These are phyloP conservation scores for Moesziomyces parantarcticus DNA, from an alignment of 1,284 basidiomycete genomes.

Conservation along the genomic window DNA sequence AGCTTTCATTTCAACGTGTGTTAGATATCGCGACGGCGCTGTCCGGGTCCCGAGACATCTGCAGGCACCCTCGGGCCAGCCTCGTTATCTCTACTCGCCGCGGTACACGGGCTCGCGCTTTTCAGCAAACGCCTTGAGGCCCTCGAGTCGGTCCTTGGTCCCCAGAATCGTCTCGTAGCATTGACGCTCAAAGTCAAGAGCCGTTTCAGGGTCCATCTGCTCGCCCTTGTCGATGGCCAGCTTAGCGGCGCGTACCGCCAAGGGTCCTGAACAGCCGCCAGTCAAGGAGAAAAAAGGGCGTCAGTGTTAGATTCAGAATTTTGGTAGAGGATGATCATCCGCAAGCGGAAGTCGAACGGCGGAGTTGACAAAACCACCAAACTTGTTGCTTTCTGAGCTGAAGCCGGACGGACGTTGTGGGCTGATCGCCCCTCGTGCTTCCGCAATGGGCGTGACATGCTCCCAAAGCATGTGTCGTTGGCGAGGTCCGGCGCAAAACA, in stretches of 20 bases:
- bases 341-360: background rate
- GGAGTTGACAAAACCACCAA: slow-evolving; percentile 11
- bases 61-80: background rate
- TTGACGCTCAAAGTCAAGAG: slow-evolving; percentile 86
- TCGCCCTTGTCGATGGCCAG: slow-evolving; percentile 83
- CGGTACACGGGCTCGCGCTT: slow-evolving; percentile 84
- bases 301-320: slow-evolving; percentile 10
- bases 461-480: background rate
- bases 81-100: slow-evolving; percentile 75
- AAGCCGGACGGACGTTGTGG: background rate
- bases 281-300: background rate
- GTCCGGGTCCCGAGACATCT: slow-evolving; percentile 1
- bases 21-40: background rate
- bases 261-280: slow-evolving; percentile 74
- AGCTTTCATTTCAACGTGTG: background rate
- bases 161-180: slow-evolving; percentile 85
- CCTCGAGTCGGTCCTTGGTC: slow-evolving; percentile 83
- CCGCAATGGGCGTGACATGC: background rate
- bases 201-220: slow-evolving; percentile 75
- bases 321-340: background rate
- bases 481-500: background rate
- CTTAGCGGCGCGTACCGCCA: slow-evolving; percentile 89
- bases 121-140: slow-evolving; percentile 86
- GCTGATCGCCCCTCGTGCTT: background rate
- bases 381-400: background rate